A percentile compares a stretch with the other conserved stretches of the same genome.
Conservation (phyloP, 2,329 filamentous ascomycete genomes). For the Thielaviopsis ethacetica region DNA sequence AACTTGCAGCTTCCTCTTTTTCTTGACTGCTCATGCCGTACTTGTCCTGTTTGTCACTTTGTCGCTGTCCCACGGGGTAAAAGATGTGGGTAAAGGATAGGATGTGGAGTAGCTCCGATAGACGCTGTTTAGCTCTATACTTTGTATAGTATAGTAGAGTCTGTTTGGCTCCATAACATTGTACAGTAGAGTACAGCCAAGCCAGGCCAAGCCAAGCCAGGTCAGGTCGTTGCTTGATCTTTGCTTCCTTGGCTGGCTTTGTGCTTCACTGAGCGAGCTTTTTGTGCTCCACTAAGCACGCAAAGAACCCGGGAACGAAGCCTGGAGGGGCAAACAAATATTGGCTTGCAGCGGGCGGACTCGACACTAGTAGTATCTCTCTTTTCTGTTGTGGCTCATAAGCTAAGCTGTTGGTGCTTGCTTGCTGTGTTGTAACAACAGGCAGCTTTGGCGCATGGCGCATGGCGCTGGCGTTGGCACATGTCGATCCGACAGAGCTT, state of each 20-base stretch:
- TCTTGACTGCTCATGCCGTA: not conserved
- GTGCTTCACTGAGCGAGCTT: not conserved
- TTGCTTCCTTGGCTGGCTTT: not conserved
- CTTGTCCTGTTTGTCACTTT: no score
- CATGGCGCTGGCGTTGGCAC: not conserved
- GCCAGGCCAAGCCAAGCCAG: not conserved
- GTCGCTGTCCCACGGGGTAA: not conserved
- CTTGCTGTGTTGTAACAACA: no score
- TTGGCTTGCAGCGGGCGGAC: not conserved
- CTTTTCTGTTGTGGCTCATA: not conserved
- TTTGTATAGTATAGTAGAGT: no score
- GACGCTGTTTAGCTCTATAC: not conserved
- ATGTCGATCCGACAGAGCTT: not conserved
- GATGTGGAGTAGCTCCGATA: not conserved
- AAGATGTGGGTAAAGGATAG: no score
- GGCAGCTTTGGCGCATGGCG: not conserved
- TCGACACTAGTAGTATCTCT: not conserved
- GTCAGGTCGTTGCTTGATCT: not conserved
- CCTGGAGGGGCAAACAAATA: not conserved
- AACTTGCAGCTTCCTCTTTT: not conserved
- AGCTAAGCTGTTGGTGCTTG: no score
- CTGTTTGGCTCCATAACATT: no score
- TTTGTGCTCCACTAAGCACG: not conserved
- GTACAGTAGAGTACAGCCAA: no score
- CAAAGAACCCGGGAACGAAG: no score